Percentiles rank a stretch among this genome's conserved stretches.
Evolutionary conservation across 129 eudicot species (phyloP).

Genomic region (Ambrosia artemisiifolia): DNA sequence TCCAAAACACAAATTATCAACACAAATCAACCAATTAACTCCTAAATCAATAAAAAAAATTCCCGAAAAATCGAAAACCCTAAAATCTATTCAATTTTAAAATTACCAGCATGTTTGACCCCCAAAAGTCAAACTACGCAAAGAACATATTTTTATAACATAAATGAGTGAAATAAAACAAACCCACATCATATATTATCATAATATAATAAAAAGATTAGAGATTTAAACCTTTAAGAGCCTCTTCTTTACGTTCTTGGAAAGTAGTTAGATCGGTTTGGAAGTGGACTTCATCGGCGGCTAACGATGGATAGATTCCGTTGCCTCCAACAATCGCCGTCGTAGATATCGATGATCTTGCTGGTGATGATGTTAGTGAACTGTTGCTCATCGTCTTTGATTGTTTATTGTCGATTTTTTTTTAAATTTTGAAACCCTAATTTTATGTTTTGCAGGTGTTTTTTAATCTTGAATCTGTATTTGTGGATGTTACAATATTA

Average conservation of each 20-base stretch:
- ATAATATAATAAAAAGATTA: not conserved
- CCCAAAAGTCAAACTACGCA: not conserved
- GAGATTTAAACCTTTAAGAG: slow-evolving; percentile 40
- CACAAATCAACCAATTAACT: not conserved
- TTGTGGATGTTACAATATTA: not conserved
- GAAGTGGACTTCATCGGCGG: slow-evolving; percentile 49
- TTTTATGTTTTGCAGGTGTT: not conserved
- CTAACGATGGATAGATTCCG: slow-evolving; percentile 31
- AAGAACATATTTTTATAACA: not conserved
- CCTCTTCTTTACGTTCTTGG: slow-evolving; percentile 74
- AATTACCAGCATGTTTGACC: slow-evolving; percentile 1
- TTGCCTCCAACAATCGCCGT: slow-evolving; percentile 53
- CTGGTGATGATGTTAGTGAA: slow-evolving; percentile 72
- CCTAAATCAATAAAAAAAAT: not conserved
- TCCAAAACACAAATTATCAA: not conserved
- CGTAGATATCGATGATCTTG: slow-evolving; percentile 60
- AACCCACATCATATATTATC: not conserved
- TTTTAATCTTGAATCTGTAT: slow-evolving; percentile 1
- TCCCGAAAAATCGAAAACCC: not conserved
- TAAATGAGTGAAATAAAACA: not conserved
- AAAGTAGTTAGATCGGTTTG: slow-evolving; percentile 53
- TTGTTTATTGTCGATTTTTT: slow-evolving; percentile 8
- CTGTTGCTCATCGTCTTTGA: slow-evolving; percentile 45
- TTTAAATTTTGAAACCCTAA: not conserved
- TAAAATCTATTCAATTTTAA: not conserved